Percentiles rank a stretch among this genome's conserved stretches.
Evolutionary conservation across 495 filamentous ascomycete species (phyloP).

Genomic region (Gamarada debralockiae): DNA sequence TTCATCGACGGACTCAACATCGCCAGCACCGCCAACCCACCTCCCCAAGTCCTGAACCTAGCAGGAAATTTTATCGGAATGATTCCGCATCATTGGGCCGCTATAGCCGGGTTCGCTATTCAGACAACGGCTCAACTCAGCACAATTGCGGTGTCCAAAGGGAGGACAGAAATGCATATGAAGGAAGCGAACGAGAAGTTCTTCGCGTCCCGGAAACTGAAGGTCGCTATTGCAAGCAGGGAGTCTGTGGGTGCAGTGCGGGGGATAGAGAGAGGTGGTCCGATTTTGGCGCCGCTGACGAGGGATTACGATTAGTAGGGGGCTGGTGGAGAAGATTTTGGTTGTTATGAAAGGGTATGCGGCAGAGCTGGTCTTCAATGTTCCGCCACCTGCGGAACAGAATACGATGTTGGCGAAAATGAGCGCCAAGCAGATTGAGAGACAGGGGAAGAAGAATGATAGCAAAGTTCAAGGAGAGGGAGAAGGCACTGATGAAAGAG

Average conservation of each 20-base stretch:
- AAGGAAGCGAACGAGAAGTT: constrained; percentile 29
- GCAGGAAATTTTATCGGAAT: constrained; percentile 30
- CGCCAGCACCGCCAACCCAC: constrained; percentile 27
- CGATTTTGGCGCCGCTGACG: constrained; percentile 20
- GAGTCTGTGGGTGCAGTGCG: constrained; percentile 18
- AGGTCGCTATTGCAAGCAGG: constrained; percentile 24
- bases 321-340: constrained; percentile 18
- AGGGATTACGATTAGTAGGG: constrained; percentile 9
- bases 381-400: constrained; percentile 14
- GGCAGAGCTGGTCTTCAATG: constrained; percentile 26
- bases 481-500: background rate
- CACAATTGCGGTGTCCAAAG: constrained; percentile 26
- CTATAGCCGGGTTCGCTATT: constrained; percentile 27
- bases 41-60: constrained; percentile 32
- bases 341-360: constrained; percentile 27
- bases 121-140: constrained; percentile 27
- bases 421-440: background rate
- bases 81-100: constrained; percentile 31
- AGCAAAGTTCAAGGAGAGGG: background rate
- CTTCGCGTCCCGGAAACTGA: constrained; percentile 27
- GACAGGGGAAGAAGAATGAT: background rate
- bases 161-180: constrained; percentile 26
- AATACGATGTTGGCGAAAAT: background rate
- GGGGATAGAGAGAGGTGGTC: constrained; percentile 12
- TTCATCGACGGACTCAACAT: constrained; percentile 33